Evolutionary conservation across 805 yeast species (phyloP).

Genomic region (Candida bentonensis): DNA sequence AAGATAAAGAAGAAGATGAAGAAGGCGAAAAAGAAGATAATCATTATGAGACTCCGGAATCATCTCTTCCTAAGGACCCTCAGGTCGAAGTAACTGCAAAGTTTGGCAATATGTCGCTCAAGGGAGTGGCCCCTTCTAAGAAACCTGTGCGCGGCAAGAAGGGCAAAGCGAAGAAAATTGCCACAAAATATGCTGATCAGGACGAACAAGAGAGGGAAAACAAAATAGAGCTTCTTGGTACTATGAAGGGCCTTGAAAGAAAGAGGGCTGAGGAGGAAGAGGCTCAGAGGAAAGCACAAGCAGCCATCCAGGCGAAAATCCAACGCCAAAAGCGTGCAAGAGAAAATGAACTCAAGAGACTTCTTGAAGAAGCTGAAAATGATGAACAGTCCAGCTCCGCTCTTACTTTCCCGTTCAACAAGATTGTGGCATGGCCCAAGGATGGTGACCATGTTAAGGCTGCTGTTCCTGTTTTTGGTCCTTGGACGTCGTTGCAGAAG

Average conservation of each 20-base stretch:
- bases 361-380: slow-evolving; percentile 24
- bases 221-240: slow-evolving; percentile 74
- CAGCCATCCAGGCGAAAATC: slow-evolving; percentile 19
- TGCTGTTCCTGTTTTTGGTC: slow-evolving; percentile 80
- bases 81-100: background rate
- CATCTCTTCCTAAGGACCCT: no score
- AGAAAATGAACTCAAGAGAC: slow-evolving; percentile 31
- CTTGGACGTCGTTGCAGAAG: slow-evolving; percentile 70
- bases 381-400: slow-evolving; percentile 20
- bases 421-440: slow-evolving; percentile 16
- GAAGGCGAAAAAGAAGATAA: background rate
- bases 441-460: slow-evolving; percentile 40
- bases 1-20: slow-evolving; percentile 1
- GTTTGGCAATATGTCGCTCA: background rate
- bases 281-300: slow-evolving; percentile 25
- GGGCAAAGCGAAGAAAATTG: slow-evolving; percentile 69
- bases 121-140: background rate
- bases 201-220: slow-evolving; percentile 74
- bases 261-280: slow-evolving; percentile 23
- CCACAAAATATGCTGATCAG: slow-evolving; percentile 74
- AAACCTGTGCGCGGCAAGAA: slow-evolving; percentile 62
- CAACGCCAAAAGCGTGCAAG: slow-evolving; percentile 29
- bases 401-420: slow-evolving; percentile 32
- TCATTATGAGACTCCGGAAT: no score
- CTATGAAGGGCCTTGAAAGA: slow-evolving; percentile 43